Base-by-base conservation (phyloP, 164 flowering plant species). In the Houttuynia cordata region DNA sequence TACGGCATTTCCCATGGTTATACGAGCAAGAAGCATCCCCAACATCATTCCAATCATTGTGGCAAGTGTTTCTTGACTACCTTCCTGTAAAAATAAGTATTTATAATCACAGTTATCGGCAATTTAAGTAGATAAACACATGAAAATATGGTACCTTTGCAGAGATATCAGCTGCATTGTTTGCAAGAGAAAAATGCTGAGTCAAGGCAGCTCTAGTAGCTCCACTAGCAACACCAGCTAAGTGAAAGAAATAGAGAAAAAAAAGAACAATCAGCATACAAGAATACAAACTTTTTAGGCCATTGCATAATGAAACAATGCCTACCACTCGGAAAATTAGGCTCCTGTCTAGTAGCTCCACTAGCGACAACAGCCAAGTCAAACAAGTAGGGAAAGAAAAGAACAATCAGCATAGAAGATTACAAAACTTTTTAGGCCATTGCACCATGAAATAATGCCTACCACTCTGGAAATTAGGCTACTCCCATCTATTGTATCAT, bases 171-270 rank as follows among this genome's bases (percentile, higher is more conserved):
- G 99, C 97, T 40, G 97, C 95, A 82, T 93, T 93, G 61, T 83
- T 78, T 73, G 91, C 91, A 71, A 90, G 96, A n/a, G 97, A 88
- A 79, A 93, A 93, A 76, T 93, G 99, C 60, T 93, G 97, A 41
- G 99, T 93, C 71, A 93, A 74, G 71, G 99, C 97, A 66, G 97
- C 99, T 78, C 97, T 81, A 68, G 99, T 94, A 8, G 99, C 96
- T 75, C 97, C 99, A 79, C 97, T 88, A n/a, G 99, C 99, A 83
- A 91, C 97, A 73, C 99, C 99, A 83, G 99, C 99, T 93, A 67
- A 52, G 58, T 10, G 4, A 12, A 53, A 10, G 6, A 53, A 13
- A 21, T 13, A 56, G 40, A 56, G 5, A 56, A 30, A 24, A 1
- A 56, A 53, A 53, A 19, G 12, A 10, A 53, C 3, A 18, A 10